Conservation (phyloP, 306 rosid species). For the Albizia julibrissin region DNA sequence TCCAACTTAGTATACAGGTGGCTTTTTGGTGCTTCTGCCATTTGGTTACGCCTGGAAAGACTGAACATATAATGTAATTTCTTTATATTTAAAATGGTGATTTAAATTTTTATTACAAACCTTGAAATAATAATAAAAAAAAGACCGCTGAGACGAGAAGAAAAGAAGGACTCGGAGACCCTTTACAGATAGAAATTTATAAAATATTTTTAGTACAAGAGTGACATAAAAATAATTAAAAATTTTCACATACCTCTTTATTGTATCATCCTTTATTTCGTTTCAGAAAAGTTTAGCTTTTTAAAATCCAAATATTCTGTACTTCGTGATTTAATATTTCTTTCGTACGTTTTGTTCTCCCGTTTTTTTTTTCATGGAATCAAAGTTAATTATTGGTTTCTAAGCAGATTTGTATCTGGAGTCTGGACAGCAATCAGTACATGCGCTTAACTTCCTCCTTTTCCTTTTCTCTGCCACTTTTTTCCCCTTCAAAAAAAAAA, state of each 20-base stretch:
- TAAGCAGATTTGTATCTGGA: background rate
- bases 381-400: background rate
- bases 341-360: background rate
- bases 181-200: background rate
- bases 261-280: background rate
- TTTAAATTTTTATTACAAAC: background rate
- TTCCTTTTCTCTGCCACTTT: no score
- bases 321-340: background rate
- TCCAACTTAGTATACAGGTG: background rate
- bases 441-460: background rate
- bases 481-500: no score
- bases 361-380: background rate
- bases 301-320: background rate
- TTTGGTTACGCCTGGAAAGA: background rate
- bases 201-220: no score
- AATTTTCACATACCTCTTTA: background rate
- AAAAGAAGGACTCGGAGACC: background rate
- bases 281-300: background rate
- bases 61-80: no score
- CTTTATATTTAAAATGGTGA: no score
- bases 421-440: background rate
- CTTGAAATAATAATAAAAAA: no score
- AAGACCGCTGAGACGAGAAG: background rate
- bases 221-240: background rate
- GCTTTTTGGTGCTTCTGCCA: no score